Conservation (phyloP, 1,284 basidiomycete genomes). For the Sanghuangporus sanghuang region DNA sequence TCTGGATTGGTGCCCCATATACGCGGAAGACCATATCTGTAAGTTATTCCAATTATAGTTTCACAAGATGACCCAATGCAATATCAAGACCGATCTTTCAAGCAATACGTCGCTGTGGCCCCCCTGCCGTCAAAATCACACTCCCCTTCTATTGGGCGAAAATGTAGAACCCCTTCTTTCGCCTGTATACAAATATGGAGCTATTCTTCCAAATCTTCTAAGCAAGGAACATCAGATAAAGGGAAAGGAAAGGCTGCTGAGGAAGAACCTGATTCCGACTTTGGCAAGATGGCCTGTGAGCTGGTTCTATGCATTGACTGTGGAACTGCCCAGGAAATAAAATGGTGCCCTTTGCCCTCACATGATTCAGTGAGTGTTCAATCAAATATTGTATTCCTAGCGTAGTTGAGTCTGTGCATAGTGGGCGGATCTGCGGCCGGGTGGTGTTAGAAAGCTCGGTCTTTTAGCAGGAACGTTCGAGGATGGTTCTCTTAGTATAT, state of each 20-base stretch:
- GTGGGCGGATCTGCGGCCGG: constrained; percentile 13
- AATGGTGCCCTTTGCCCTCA: constrained; percentile 86
- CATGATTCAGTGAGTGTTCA: constrained; percentile 45
- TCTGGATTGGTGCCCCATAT: constrained; percentile 85
- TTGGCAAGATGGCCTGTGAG: constrained; percentile 57
- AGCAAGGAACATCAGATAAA: constrained; percentile 4
- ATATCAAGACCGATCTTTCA: constrained; percentile 43
- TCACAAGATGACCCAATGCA: background rate
- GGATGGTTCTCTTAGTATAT: constrained; percentile 77
- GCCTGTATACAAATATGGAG: constrained; percentile 74
- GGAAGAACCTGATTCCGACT: constrained; percentile 20
- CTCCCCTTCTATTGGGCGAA: constrained; percentile 54
- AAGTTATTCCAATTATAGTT: constrained; percentile 19
- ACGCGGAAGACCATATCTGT: constrained; percentile 56
- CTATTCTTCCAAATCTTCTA: constrained; percentile 22
- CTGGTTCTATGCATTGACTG: constrained; percentile 73
- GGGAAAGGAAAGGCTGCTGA: constrained; percentile 22
- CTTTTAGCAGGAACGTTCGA: constrained; percentile 78
- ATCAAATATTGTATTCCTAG: background rate
- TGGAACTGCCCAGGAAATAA: constrained; percentile 71
- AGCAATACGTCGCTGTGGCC: constrained; percentile 80
- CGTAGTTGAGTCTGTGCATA: background rate
- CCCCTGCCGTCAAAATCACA: constrained; percentile 61
- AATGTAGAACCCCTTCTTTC: constrained; percentile 42
- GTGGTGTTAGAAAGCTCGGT: constrained; percentile 62